Evolutionary conservation across 2,329 filamentous ascomycete genomes (phyloP), one percentile per base, ranked within the genome.

Genomic region (Ophiostoma populinum): DNA sequence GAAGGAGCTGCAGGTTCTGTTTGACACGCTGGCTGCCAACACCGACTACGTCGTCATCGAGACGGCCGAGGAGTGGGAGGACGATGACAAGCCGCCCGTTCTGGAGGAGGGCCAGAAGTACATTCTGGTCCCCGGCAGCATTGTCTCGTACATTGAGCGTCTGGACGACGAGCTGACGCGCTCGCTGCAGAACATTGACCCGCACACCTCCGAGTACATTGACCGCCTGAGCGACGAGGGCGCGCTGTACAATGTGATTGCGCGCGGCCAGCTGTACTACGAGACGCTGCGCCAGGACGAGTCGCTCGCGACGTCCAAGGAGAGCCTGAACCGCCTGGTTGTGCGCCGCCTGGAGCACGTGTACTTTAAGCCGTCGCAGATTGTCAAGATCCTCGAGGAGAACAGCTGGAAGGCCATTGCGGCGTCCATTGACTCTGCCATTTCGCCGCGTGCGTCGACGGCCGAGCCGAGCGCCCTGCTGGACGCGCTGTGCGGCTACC

Each of bases 181-280:
- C 48, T 94, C 90, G n/a, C 68, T 98, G 35, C 90, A 98, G 59
- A 81, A 78, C 58, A 94, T 98, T 51, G 90, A 98, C 55, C 92
- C 90, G 38, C 90, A 98, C 61, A 98, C 90, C 26, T 90, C 90
- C 20, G 90, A 98, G 61, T 98, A 98, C 54, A 93, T 98, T 42
- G 90, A 98, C 55, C 75, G 92, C 40, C 63, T 98, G 40, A 79
- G 80, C 37, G 90, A 98, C 49, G 90, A 98, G 63, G 79, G 78
- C 43, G 64, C 77, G 32, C 66, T 98, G 34, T 98, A 98, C 65
- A 85, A 82, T 58, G 79, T 83, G 58, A 81, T 98, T 54, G 78
- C 94, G 54, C 81, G 85, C 43, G 75, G 80, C 31, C 68, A 85
- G 49, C 67, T 93, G 40, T 98, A 98, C 61, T 79, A 86, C 42